Base-by-base conservation (phyloP, 2,329 filamentous ascomycete species). In the Aspergillus sp. region DNA sequence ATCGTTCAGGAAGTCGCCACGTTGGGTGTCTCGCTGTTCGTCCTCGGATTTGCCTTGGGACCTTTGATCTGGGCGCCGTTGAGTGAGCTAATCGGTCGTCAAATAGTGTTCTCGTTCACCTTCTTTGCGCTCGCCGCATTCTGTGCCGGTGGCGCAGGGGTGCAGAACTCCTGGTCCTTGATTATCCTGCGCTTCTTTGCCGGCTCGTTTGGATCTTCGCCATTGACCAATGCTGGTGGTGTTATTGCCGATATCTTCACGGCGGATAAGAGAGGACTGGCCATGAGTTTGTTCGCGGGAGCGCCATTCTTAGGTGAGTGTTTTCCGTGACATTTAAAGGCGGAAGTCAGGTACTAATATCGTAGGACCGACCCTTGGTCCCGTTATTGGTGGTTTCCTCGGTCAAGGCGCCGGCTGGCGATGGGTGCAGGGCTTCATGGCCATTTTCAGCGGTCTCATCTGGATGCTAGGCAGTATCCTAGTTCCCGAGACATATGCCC, bases 161-260 rank as follows among this genome's bases (percentile, higher is more conserved):
- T 75, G 0, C 67, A 77, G 41, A 79, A 75, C 53, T 79, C 83
- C 51, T 70, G 68, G 35, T 76, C 77, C 0, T 70, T 86, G 2
- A 64, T 85, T 22, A 72, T 84, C 10, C 67, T 84, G 19, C 76
- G 83, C 43, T 85, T 85, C 69, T 64, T 74, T 33, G 73, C 70
- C 33, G 72, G 71, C 22, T 60, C 68, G 3, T 71, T 73, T 43
- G 71, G 71, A 3, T 71, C 67, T 1, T 68, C 65, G 9, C 69
- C 72, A 1, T 55, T 74, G 22, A 72, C 72, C 5, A 74, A 74
- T 49, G 68, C 71, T 27, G 72, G 71, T 12, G 74, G 73, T 51
- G 70, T 73, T 30, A 72, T 75, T 41, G 71, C 71, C 12, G 72
- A 75, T 52, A 71, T 74, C 58, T 75, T 74, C 45, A 49, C 64